These are phyloP conservation scores for Saxophila tyrrhenica DNA, from an alignment of 495 filamentous ascomycete genomes.

Conservation along the genomic window DNA sequence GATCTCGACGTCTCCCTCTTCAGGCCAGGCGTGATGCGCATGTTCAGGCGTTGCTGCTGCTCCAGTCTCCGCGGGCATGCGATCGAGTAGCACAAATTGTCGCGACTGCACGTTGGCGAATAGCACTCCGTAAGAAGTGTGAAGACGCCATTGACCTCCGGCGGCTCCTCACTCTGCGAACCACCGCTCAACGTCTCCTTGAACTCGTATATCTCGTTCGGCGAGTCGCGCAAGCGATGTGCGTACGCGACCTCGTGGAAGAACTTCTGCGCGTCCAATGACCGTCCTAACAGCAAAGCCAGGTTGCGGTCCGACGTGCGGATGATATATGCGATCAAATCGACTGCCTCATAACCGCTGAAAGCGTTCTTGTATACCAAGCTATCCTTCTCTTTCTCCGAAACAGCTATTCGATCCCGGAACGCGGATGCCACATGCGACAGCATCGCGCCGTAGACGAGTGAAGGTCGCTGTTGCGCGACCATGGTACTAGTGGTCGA, in stretches of 20 bases:
- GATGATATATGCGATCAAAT: conserved; percentile 87
- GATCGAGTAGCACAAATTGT: conserved; percentile 95
- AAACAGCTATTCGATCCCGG: conserved; percentile 66
- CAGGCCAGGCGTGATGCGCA: conserved; percentile 81
- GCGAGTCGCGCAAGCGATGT: conserved; percentile 83
- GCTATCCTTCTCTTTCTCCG: conserved; percentile 90
- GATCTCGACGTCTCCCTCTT: conserved; percentile 67
- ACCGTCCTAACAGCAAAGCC: conserved; percentile 82
- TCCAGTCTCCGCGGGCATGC: conserved; percentile 90
- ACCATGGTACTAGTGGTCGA: conserved; percentile 31
- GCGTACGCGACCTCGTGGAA: conserved; percentile 99
- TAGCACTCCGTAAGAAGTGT: conserved; percentile 95
- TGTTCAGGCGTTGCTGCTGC: conserved; percentile 84
- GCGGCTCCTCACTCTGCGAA: conserved; percentile 52
- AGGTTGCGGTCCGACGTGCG: conserved; percentile 93
- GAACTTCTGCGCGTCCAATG: conserved; percentile 96
- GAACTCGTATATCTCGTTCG: conserved; percentile 91
- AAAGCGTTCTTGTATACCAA: conserved; percentile 96
- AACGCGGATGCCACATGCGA: conserved; percentile 87
- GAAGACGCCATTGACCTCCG: conserved; percentile 91
- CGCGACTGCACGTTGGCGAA: conserved; percentile 89
- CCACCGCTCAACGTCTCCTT: conserved; percentile 63
- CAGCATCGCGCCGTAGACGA: conserved; percentile 87
- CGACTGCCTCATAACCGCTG: conserved; percentile 86
- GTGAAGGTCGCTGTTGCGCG: conserved; percentile 49